Percentiles rank a stretch among this genome's conserved stretches.
These are phyloP conservation scores for Phylloporus sp. DNA, from an alignment of 768 basidiomycete genomes.

Conservation along the genomic window DNA sequence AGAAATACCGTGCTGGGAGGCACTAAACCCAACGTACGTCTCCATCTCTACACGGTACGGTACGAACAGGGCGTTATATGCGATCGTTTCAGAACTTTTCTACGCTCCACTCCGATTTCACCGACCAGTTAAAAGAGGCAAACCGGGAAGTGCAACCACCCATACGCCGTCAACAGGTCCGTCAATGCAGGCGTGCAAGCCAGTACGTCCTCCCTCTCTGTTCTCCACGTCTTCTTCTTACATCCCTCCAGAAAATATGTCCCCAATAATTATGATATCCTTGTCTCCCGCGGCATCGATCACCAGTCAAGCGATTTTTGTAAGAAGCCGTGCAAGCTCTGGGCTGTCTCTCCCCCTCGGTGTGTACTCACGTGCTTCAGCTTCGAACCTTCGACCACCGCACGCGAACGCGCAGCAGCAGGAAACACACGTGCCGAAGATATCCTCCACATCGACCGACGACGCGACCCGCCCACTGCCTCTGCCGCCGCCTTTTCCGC, in stretches of 20 bases:
- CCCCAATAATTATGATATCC: slow-evolving; percentile 96
- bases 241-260: slow-evolving; percentile 51
- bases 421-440: slow-evolving; percentile 77
- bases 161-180: slow-evolving; percentile 35
- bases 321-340: slow-evolving; percentile 73
- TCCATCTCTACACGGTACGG: not conserved
- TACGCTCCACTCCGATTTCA: slow-evolving; percentile 56
- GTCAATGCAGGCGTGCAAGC: slow-evolving; percentile 55
- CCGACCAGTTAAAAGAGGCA: slow-evolving; percentile 75
- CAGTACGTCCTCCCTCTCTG: slow-evolving; percentile 42
- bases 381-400: slow-evolving; percentile 73
- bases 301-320: slow-evolving; percentile 89
- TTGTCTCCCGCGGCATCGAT: slow-evolving; percentile 89
- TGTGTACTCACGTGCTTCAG: slow-evolving; percentile 27
- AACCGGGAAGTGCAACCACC: slow-evolving; percentile 43
- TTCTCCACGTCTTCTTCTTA: not conserved
- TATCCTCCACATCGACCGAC: slow-evolving; percentile 82
- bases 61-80: not conserved
- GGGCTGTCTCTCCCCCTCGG: not conserved
- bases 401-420: slow-evolving; percentile 63
- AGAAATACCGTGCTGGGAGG: slow-evolving; percentile 81
- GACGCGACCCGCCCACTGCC: slow-evolving; percentile 47
- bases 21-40: slow-evolving; percentile 67
- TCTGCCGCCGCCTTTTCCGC: slow-evolving; percentile 16
- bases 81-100: slow-evolving; percentile 74